Percentiles rank a stretch among this genome's conserved stretches.
These are phyloP conservation scores for Effrenium voratum DNA, from an alignment of 73 alveolate genomes.

Conservation along the genomic window DNA sequence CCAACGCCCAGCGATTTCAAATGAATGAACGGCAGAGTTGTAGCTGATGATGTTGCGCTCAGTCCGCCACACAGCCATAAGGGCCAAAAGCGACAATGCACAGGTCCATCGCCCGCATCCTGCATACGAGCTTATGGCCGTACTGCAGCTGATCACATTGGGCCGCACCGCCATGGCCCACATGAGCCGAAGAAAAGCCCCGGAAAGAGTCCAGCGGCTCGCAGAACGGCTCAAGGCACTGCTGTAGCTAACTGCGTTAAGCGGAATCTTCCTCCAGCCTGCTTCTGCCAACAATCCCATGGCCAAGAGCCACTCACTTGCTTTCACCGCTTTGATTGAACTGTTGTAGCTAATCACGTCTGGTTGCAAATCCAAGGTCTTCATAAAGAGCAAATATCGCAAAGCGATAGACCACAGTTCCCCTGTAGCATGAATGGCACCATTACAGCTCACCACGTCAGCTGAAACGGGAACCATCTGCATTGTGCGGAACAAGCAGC, in stretches of 20 bases:
- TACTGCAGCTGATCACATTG: conserved; percentile 7
- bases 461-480: not conserved
- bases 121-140: conserved; percentile 26
- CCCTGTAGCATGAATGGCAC: not conserved
- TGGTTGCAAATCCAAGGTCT: not conserved
- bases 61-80: not conserved
- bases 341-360: conserved; percentile 65
- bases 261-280: not conserved
- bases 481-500: too few species aligned
- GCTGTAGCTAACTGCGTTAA: conserved; percentile 18
- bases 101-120: conserved; percentile 14
- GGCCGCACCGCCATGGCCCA: not conserved
- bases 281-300: not conserved
- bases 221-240: not conserved
- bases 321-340: not conserved
- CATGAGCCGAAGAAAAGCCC: not conserved
- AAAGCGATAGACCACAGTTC: conserved; percentile 6
- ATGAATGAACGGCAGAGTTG: conserved; percentile 37
- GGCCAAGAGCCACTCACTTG: not conserved
- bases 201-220: not conserved
- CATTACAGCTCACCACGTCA: conserved; percentile 32
- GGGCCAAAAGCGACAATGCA: conserved; percentile 15
- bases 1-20: not conserved
- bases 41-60: conserved; percentile 38
- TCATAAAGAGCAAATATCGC: not conserved